Evolutionary conservation across 345 rosid species (phyloP).

Genomic region (Citrus maxima): DNA sequence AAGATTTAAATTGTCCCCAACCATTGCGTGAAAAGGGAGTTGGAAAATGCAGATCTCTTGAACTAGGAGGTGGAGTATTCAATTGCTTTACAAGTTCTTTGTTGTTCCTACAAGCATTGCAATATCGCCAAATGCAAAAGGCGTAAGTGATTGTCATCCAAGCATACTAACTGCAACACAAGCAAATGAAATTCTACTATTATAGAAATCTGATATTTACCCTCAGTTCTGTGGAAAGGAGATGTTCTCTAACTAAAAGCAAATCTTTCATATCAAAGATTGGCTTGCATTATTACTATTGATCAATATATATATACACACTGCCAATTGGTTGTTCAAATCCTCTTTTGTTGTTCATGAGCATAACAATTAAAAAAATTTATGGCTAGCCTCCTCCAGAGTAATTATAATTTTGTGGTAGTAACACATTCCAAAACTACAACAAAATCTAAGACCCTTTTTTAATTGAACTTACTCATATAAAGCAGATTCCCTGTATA

Average conservation of each 20-base stretch:
- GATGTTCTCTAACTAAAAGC: too few relatives aligned
- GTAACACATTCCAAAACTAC: neutral
- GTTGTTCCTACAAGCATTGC: slow-evolving; percentile 35
- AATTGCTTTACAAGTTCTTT: slow-evolving; percentile 41
- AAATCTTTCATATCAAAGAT: neutral
- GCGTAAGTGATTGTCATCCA: neutral
- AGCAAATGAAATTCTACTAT: neutral
- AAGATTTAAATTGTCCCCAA: slow-evolving; percentile 66
- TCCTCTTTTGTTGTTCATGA: too few relatives aligned
- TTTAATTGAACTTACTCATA: slow-evolving; percentile 40
- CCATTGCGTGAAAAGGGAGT: slow-evolving; percentile 49
- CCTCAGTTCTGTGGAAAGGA: too few relatives aligned
- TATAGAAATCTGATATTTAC: too few relatives aligned
- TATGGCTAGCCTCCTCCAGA: too few relatives aligned
- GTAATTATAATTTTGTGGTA: too few relatives aligned
- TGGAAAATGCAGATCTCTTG: slow-evolving; percentile 54
- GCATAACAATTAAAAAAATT: too few relatives aligned
- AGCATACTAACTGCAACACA: neutral
- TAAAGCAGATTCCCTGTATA: slow-evolving; percentile 46
- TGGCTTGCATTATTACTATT: too few relatives aligned
- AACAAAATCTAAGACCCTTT: neutral
- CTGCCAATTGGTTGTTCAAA: too few relatives aligned
- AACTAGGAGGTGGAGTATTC: slow-evolving; percentile 41
- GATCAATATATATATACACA: too few relatives aligned
- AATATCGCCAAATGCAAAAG: neutral